These are phyloP conservation scores for Amanita exitialis DNA, from an alignment of 768 basidiomycete genomes.

Conservation along the genomic window DNA sequence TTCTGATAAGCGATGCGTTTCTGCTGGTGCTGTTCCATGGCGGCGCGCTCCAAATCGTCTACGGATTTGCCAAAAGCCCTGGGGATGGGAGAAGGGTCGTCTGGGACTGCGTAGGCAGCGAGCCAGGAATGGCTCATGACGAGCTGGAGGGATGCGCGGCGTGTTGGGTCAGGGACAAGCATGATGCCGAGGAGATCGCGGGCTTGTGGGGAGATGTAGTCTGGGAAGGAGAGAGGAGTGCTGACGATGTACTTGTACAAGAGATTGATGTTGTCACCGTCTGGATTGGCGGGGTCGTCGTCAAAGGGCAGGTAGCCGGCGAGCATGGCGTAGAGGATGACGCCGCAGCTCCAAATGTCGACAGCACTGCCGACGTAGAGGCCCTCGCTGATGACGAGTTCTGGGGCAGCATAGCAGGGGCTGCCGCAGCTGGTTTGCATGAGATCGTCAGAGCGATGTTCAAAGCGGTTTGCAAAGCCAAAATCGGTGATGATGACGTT, in stretches of 20 bases:
- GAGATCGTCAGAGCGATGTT: slow-evolving; percentile 85
- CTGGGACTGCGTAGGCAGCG: slow-evolving; percentile 39
- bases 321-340: slow-evolving; percentile 95
- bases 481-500: slow-evolving; percentile 99
- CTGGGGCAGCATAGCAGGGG: slow-evolving; percentile 97
- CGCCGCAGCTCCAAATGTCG: slow-evolving; percentile 96
- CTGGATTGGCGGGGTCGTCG: slow-evolving; percentile 96
- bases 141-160: slow-evolving; percentile 61
- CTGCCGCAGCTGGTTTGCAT: slow-evolving; percentile 98
- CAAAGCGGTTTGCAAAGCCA: slow-evolving; percentile 97
- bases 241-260: slow-evolving; percentile 98
- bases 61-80: slow-evolving; percentile 58
- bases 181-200: slow-evolving; percentile 80
- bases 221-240: slow-evolving; percentile 95
- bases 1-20: slow-evolving; percentile 75
- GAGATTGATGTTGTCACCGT: slow-evolving; percentile 98
- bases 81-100: slow-evolving; percentile 15
- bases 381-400: slow-evolving; percentile 95
- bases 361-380: slow-evolving; percentile 96
- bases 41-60: slow-evolving; percentile 67
- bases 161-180: slow-evolving; percentile 88
- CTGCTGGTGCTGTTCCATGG: slow-evolving; percentile 78
- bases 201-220: slow-evolving; percentile 80
- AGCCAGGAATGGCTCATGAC: slow-evolving; percentile 93
- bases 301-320: slow-evolving; percentile 98